Evolutionary conservation across 2,329 filamentous ascomycete genomes (phyloP).

Genomic region (Diaporthe amygdali): DNA sequence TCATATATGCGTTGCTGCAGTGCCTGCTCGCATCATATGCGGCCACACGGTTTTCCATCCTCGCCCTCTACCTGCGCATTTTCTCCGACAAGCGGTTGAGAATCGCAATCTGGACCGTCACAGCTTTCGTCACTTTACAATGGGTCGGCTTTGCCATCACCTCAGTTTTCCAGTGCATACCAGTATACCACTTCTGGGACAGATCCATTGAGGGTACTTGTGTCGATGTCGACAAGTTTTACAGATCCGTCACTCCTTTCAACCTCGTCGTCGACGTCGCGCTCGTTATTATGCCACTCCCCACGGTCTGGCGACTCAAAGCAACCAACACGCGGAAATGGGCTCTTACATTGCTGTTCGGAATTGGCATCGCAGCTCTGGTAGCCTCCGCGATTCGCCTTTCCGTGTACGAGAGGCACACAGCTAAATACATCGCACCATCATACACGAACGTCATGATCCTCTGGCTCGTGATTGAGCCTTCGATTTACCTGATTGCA

Average conservation of each 20-base stretch:
- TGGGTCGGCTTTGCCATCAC: slow-evolving; percentile 14
- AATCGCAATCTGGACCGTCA: slow-evolving; percentile 15
- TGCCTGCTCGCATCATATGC: slow-evolving; percentile 20
- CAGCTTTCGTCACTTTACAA: slow-evolving; percentile 15
- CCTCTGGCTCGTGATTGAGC: slow-evolving; percentile 20
- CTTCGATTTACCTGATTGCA: slow-evolving; percentile 21
- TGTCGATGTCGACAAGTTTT: slow-evolving; percentile 19
- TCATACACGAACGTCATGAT: slow-evolving; percentile 22
- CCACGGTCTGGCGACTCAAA: slow-evolving; percentile 20
- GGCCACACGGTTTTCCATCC: slow-evolving; percentile 21
- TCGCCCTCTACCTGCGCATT: slow-evolving; percentile 24
- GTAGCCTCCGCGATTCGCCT: slow-evolving; percentile 17
- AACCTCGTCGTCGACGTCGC: slow-evolving; percentile 15
- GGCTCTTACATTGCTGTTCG: slow-evolving; percentile 21
- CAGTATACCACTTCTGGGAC: slow-evolving; percentile 20
- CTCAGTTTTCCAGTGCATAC: slow-evolving; percentile 7
- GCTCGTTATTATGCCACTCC: slow-evolving; percentile 19
- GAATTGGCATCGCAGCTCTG: slow-evolving; percentile 18
- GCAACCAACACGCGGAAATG: slow-evolving; percentile 16
- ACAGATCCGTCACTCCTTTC: slow-evolving; percentile 22
- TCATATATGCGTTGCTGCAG: slow-evolving; percentile 19
- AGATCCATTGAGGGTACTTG: slow-evolving; percentile 3
- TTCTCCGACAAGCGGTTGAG: slow-evolving; percentile 1
- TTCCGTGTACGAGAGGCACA: slow-evolving; percentile 14
- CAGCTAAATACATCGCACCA: slow-evolving; percentile 15